Conservation (phyloP, 2,329 filamentous ascomycete species). For the Penicillium sp. region DNA sequence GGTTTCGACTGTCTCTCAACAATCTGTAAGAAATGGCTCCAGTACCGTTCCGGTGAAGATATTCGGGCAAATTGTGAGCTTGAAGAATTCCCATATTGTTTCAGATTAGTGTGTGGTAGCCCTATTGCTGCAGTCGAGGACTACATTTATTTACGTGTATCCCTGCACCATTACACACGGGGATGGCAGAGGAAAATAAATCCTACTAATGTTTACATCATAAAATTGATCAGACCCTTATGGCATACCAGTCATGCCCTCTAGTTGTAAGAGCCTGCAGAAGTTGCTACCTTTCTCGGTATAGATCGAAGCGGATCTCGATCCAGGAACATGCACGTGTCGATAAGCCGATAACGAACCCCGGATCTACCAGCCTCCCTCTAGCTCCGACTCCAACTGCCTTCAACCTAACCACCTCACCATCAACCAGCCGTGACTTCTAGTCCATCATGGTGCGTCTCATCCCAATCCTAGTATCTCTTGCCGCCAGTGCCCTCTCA, state of each 20-base stretch:
- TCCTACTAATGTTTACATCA: too few species aligned
- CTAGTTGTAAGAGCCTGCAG: too few species aligned
- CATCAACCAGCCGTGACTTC: slow-evolving; percentile 4
- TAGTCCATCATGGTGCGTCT: slow-evolving; percentile 11
- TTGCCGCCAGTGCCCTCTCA: slow-evolving; percentile 17
- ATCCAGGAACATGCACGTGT: slow-evolving; percentile 16
- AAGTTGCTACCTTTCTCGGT: too few species aligned
- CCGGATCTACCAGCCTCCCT: slow-evolving; percentile 5
- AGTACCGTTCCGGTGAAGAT: slow-evolving; percentile 7
- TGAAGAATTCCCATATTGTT: too few species aligned
- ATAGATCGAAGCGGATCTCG: too few species aligned
- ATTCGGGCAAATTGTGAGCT: slow-evolving; percentile 18
- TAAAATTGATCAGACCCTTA: too few species aligned
- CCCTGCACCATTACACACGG: too few species aligned
- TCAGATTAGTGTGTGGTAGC: too few species aligned
- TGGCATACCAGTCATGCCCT: too few species aligned
- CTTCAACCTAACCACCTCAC: slow-evolving; percentile 3
- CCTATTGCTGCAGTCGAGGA: too few species aligned
- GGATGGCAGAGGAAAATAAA: too few species aligned
- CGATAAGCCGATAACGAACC: slow-evolving; percentile 6
- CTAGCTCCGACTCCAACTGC: slow-evolving; percentile 1
- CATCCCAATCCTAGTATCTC: slow-evolving; percentile 17
- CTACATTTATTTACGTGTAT: too few species aligned
- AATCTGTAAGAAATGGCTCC: background rate
- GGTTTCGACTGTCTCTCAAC: background rate